Base-by-base conservation (phyloP, 2,329 filamentous ascomycete species). In the Pseudogymnoascus sp. region DNA sequence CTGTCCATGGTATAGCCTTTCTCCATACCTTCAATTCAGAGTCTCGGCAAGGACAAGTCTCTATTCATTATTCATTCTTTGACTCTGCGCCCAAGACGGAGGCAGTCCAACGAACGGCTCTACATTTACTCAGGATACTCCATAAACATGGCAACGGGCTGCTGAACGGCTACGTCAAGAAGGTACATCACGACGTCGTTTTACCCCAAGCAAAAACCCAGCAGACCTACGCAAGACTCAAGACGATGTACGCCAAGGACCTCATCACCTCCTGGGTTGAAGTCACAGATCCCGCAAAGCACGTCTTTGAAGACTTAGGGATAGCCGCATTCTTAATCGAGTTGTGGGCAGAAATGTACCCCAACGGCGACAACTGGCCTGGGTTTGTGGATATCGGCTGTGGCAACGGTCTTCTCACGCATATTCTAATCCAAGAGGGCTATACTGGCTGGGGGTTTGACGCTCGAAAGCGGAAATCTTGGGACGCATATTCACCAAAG, bases 381-480 rank as follows among this genome's bases (percentile, higher is more conserved):
- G 93, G 93, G 0, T 99, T 97, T 70, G 90, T 97, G 19, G 95
- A 99, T 71, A 91, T 99, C 53, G 95, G 93, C 4, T 97, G 95
- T 72, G 95, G 95, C 1, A 99, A 97, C 71, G 95, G 95, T 0
- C 79, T 99, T 3, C 82, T 99, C 1, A 90, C 96, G 7, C 85
- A 96, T 72, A 84, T 99, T 38, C 82, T 99, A 4, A 81, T 86
- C 13, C 78, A 82, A 64, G 93, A 97, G 76, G 92, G 92, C 10
- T 97, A 91, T 74, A 69, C 73, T 0, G 95, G 95, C 21, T 96
- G 88, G 85, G 95, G 95, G 0, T 96, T 97, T 70, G 95, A 99
- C 74, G 95, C 93, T 0, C 82, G 93, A n/a, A 77, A 78, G 40
- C 84, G 95, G 62, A 96, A 91, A 72, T 93, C 91, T 0, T 99